Conservation (phyloP, 1,284 basidiomycete species). For the Rhodotorula sp. region DNA sequence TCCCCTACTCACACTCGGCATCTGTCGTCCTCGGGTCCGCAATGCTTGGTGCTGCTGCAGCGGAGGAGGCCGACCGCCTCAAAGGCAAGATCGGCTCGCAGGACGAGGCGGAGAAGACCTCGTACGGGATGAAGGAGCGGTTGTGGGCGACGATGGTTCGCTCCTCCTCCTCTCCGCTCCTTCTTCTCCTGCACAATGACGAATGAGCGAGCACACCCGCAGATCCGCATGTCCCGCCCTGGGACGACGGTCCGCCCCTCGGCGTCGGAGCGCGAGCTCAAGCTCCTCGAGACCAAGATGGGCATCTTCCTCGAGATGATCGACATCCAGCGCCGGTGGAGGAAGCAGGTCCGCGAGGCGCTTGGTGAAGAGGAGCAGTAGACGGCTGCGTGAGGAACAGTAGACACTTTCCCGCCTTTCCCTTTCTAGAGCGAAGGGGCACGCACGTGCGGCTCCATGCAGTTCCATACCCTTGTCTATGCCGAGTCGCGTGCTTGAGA, state of each 20-base stretch:
- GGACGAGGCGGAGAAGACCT: slow-evolving; percentile 55
- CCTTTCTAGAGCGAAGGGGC: not conserved
- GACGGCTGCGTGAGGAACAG: too few relatives aligned
- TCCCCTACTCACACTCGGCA: slow-evolving; percentile 72
- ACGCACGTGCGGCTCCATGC: not conserved
- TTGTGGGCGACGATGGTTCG: slow-evolving; percentile 92
- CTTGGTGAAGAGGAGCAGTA: slow-evolving; percentile 20
- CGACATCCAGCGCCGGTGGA: slow-evolving; percentile 82
- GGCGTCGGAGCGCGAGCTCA: slow-evolving; percentile 63
- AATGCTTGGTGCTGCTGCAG: slow-evolving; percentile 88
- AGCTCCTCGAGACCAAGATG: slow-evolving; percentile 86
- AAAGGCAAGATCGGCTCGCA: slow-evolving; percentile 51
- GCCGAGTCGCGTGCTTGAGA: too few relatives aligned
- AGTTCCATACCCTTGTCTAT: not conserved
- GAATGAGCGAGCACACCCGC: slow-evolving; percentile 7
- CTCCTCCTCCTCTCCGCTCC: slow-evolving; percentile 10
- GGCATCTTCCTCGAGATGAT: slow-evolving; percentile 88
- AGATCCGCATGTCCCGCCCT: slow-evolving; percentile 88
- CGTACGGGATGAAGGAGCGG: slow-evolving; percentile 63
- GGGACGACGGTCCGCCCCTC: slow-evolving; percentile 74
- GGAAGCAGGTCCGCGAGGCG: slow-evolving; percentile 45
- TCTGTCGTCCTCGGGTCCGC: slow-evolving; percentile 91
- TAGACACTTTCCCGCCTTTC: not conserved
- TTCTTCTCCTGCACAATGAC: not conserved
- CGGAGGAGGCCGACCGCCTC: slow-evolving; percentile 55